Evolutionary conservation across 2,329 filamentous ascomycete genomes (phyloP).

Genomic region (Fusarium newnesense): DNA sequence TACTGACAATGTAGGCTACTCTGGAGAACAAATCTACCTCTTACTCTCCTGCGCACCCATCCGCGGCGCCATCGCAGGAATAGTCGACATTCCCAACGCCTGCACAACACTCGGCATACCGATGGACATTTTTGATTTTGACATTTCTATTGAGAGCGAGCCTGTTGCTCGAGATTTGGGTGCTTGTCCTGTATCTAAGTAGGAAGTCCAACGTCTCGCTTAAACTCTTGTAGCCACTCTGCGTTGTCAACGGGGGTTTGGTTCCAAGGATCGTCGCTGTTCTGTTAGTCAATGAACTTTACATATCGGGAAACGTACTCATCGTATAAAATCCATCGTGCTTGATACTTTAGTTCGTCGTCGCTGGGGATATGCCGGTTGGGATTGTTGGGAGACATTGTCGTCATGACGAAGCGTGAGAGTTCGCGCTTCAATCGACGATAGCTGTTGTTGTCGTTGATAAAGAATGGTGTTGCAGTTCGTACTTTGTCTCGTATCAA

Average conservation of each 20-base stretch:
- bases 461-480: conserved; percentile 31
- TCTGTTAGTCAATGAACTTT: not conserved
- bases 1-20: conserved; percentile 52
- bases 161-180: conserved; percentile 53
- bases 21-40: conserved; percentile 83
- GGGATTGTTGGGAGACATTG: conserved; percentile 34
- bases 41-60: conserved; percentile 86
- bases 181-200: conserved; percentile 33
- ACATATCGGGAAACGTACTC: conserved; percentile 3
- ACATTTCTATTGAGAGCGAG: conserved; percentile 74
- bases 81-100: conserved; percentile 91
- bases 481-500: conserved; percentile 20
- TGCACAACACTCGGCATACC: conserved; percentile 90
- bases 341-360: conserved; percentile 33
- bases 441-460: conserved; percentile 37
- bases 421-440: conserved; percentile 25
- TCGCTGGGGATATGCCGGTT: conserved; percentile 32
- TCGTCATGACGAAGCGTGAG: conserved; percentile 31
- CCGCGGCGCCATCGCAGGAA: conserved; percentile 87
- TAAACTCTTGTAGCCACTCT: conserved; percentile 37
- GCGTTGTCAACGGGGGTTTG: conserved; percentile 38
- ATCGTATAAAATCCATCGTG: conserved; percentile 34
- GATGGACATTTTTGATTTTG: conserved; percentile 95
- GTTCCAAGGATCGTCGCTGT: conserved; percentile 38
- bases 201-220: conserved; percentile 33